Evolutionary conservation across 2,329 filamentous ascomycete species (phyloP).

Genomic region (Coniochaeta ligniaria): DNA sequence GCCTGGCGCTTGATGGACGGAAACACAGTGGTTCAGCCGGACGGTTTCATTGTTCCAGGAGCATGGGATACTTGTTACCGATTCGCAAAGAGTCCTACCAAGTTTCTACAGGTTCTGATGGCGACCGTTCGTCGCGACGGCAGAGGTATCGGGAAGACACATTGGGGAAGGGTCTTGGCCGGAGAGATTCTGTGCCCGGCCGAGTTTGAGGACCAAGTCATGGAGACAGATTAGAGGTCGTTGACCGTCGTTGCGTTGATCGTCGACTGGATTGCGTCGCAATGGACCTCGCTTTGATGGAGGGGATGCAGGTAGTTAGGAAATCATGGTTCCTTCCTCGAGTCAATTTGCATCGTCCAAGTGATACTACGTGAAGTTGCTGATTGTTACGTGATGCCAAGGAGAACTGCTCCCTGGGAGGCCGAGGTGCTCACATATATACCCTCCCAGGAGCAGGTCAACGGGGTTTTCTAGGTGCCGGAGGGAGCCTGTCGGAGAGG

Average conservation of each 20-base stretch:
- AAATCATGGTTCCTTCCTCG: too few species aligned
- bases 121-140: slow-evolving; percentile 28
- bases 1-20: slow-evolving; percentile 17
- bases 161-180: slow-evolving; percentile 30
- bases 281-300: too few species aligned
- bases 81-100: slow-evolving; percentile 25
- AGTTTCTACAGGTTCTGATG: slow-evolving; percentile 28
- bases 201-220: neutral
- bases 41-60: slow-evolving; percentile 2
- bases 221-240: neutral
- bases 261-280: too few species aligned
- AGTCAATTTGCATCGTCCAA: too few species aligned
- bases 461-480: too few species aligned
- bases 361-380: too few species aligned
- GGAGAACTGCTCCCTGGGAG: too few species aligned
- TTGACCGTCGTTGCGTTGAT: neutral
- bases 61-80: slow-evolving; percentile 12
- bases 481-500: too few species aligned
- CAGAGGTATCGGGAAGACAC: slow-evolving; percentile 30
- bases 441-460: too few species aligned
- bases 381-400: too few species aligned
- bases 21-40: slow-evolving; percentile 10
- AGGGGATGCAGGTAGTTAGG: too few species aligned
- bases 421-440: too few species aligned
- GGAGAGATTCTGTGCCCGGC: slow-evolving; percentile 14